phyloP scores from a whole-genome alignment of 1,139 yeast genomes.

The Torulaspora globosa region DNA sequence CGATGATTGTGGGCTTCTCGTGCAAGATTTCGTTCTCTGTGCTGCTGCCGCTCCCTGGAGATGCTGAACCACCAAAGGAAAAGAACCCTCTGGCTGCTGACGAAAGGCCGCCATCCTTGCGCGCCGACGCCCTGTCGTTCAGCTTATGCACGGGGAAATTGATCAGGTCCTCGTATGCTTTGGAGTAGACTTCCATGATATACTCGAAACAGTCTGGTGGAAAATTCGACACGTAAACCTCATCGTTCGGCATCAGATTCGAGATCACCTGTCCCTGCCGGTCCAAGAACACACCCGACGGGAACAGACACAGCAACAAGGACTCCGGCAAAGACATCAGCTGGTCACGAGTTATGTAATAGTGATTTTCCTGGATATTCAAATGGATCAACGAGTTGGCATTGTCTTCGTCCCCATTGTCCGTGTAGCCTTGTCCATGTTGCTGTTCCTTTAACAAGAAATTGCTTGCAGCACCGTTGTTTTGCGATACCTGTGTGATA shows the following conservation, averaged over 20 bases:
- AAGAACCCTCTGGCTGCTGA: slow-evolving; percentile 42
- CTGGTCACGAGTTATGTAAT: slow-evolving; percentile 80
- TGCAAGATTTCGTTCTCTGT: slow-evolving; percentile 56
- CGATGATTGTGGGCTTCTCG: slow-evolving; percentile 86
- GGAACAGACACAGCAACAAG: slow-evolving; percentile 77
- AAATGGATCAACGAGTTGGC: slow-evolving; percentile 64
- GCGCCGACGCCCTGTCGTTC: slow-evolving; percentile 22
- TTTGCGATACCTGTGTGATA: slow-evolving; percentile 63
- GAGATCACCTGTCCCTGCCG: slow-evolving; percentile 69
- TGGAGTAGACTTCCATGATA: slow-evolving; percentile 55
- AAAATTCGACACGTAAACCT: slow-evolving; percentile 69
- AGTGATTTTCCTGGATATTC: slow-evolving; percentile 64
- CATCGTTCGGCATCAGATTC: slow-evolving; percentile 69
- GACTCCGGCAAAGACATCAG: slow-evolving; percentile 89
- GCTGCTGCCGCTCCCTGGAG: slow-evolving; percentile 19
- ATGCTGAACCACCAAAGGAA: slow-evolving; percentile 31
- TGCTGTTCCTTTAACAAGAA: slow-evolving; percentile 46
- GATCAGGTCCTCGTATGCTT: slow-evolving; percentile 33
- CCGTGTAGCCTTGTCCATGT: slow-evolving; percentile 56
- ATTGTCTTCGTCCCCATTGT: slow-evolving; percentile 43
- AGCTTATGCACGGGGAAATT: slow-evolving; percentile 33
- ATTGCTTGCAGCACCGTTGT: slow-evolving; percentile 27
- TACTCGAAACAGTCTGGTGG: slow-evolving; percentile 83
- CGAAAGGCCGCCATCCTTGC: slow-evolving; percentile 25
- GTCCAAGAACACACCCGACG: slow-evolving; percentile 84